Evolutionary conservation across 1,139 yeast species (phyloP), one percentile per base, ranked within the genome.

Genomic region (Pneumocystis canis): DNA sequence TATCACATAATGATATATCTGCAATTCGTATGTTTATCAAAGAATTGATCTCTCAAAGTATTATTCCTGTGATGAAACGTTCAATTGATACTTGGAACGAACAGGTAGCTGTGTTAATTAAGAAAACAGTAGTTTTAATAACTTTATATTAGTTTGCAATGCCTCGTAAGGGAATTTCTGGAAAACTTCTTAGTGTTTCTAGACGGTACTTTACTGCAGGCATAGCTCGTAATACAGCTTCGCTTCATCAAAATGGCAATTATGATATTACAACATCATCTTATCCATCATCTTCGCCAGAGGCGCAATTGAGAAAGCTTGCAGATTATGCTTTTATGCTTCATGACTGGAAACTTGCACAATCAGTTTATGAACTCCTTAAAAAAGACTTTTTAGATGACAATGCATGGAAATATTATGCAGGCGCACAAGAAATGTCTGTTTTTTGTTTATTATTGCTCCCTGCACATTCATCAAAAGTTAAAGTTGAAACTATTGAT

Each of bases 261-360:
- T 77, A 71, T 65, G 82, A 82, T 69, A 69, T 77, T 31, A 73
- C 72, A n/a, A 79, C 78, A 39, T 81, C 80, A 47, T 82, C 76
- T 66, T 87, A 87, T 71, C 76, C 79, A 63, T 80, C 81, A 60
- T 75, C 82, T 1, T 78, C 90, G 0, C 81, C 86, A 0, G 97
- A 89, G 70, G 88, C 89, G 69, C 79, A 82, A 60, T 78, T 89
- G 40, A 77, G 97, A 61, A 86, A 87, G 70, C 76, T 92, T 58
- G 97, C 95, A 0, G 98, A 92, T 73, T 89, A 95, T 89, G 84
- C 92, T 6, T 82, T 92, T 69, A 87, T 92, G 82, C 75, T 90
- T 31, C 82, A 90, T 59, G 97, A 92, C 74, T 92, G 87, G 77
- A 85, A 85, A 71, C 84, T 84, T 67, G 94, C 97, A 7, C 85